phyloP scores from a whole-genome alignment of 306 rosid genomes.

The Citrullus mucosospermus region DNA sequence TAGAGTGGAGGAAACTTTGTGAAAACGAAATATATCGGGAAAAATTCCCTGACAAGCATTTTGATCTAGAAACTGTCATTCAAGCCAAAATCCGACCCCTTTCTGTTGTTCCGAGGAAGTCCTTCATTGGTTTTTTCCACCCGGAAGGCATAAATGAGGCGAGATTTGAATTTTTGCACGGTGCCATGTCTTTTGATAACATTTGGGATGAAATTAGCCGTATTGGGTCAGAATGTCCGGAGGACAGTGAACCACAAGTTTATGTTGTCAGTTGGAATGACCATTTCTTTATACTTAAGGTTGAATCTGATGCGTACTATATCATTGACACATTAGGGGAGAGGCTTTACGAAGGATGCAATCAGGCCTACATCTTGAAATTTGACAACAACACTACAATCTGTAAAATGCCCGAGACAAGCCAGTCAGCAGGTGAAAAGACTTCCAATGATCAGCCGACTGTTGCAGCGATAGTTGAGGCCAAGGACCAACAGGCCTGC shows the following conservation, averaged over 20 bases:
- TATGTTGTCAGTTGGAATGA: constrained; percentile 94
- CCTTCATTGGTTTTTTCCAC: constrained; percentile 87
- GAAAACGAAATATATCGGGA: constrained; percentile 68
- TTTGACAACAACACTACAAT: constrained; percentile 55
- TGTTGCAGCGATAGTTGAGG: constrained; percentile 29
- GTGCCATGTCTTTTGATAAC: constrained; percentile 94
- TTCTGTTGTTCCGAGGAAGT: constrained; percentile 58
- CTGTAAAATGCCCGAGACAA: constrained; percentile 31
- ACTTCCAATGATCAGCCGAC: constrained; percentile 27
- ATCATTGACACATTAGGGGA: constrained; percentile 93
- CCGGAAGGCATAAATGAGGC: constrained; percentile 94
- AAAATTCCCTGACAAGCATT: constrained; percentile 90
- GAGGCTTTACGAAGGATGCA: constrained; percentile 93
- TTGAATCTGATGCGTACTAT: constrained; percentile 74
- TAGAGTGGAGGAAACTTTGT: constrained; percentile 90
- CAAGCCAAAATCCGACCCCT: constrained; percentile 91
- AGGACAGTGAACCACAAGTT: constrained; percentile 46
- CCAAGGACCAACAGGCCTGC: constrained; percentile 29
- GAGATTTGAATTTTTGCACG: constrained; percentile 72
- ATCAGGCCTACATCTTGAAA: constrained; percentile 84
- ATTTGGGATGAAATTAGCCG: constrained; percentile 95
- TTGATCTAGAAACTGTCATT: constrained; percentile 87
- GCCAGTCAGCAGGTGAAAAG: constrained; percentile 45
- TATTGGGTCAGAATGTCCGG: constrained; percentile 32
- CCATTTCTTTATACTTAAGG: constrained; percentile 94